Conservation (phyloP, 345 rosid species). For the Rhizophora mangle region DNA sequence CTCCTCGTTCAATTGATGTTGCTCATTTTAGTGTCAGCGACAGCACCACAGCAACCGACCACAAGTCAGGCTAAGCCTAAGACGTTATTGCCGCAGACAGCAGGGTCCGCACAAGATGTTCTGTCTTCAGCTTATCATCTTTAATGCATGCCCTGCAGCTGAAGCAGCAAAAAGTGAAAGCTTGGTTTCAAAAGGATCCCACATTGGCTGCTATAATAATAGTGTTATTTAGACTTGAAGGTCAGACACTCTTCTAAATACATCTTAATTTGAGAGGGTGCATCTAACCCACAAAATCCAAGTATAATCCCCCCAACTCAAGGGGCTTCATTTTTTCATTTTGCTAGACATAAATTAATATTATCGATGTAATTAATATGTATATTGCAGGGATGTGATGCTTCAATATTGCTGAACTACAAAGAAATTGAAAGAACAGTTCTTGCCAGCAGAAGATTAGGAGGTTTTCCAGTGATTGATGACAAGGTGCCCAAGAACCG, state of each 20-base stretch:
- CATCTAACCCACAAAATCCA: no score
- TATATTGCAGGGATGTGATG: slow-evolving; percentile 24
- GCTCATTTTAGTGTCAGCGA: neutral
- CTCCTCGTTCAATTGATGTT: slow-evolving; percentile 11
- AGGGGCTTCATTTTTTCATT: no score
- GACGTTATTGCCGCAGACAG: neutral
- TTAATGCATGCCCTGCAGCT: slow-evolving; percentile 15
- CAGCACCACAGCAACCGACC: neutral
- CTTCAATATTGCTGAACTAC: slow-evolving; percentile 18
- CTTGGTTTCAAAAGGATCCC: slow-evolving; percentile 16
- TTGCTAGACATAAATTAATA: no score
- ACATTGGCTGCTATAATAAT: slow-evolving; percentile 15
- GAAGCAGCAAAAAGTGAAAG: slow-evolving; percentile 11
- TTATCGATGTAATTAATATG: no score
- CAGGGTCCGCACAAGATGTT: neutral
- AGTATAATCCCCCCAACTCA: no score
- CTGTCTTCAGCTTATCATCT: slow-evolving; percentile 5
- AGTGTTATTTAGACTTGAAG: no score
- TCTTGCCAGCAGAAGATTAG: slow-evolving; percentile 14
- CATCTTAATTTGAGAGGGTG: no score
- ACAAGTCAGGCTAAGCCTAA: neutral
- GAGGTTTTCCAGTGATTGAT: slow-evolving; percentile 25
- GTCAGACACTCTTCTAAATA: no score
- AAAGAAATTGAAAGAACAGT: slow-evolving; percentile 23
- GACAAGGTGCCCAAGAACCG: slow-evolving; percentile 22